Conservation (phyloP, 306 rosid species). For the Fragaria vesca region DNA sequence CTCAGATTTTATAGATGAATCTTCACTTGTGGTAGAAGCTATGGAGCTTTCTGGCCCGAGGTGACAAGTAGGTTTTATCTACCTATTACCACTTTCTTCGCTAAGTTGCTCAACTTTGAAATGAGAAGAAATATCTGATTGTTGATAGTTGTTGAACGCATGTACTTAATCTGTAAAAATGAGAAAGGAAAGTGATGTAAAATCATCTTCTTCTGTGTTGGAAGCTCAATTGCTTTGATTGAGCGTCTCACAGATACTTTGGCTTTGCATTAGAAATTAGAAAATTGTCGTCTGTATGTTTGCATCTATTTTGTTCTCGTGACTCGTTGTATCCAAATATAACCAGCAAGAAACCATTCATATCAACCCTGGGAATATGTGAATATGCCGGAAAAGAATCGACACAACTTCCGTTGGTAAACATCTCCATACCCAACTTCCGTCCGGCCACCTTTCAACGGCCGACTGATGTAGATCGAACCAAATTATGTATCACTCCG, state of each 20-base stretch:
- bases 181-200: slow-evolving; percentile 42
- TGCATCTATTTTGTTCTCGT: not conserved
- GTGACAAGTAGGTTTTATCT: slow-evolving; percentile 46
- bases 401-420: too few relatives aligned
- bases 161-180: slow-evolving; percentile 55
- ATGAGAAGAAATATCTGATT: slow-evolving; percentile 16
- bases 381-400: too few relatives aligned
- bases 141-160: slow-evolving; percentile 56
- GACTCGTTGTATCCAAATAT: not conserved
- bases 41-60: slow-evolving; percentile 99
- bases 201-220: slow-evolving; percentile 26
- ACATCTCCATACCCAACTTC: too few relatives aligned
- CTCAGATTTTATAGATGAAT: slow-evolving; percentile 89
- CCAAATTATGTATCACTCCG: too few relatives aligned
- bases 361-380: not conserved
- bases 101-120: slow-evolving; percentile 31
- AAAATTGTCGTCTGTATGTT: slow-evolving; percentile 8
- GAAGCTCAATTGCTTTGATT: slow-evolving; percentile 30
- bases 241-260: slow-evolving; percentile 22
- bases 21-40: slow-evolving; percentile 86
- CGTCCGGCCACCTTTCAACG: not conserved
- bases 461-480: not conserved
- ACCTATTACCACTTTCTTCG: slow-evolving; percentile 24
- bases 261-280: slow-evolving; percentile 19
- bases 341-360: not conserved